Evolutionary conservation across 441 rosid species (phyloP).

Genomic region (Bocquillonia castaneifolia): DNA sequence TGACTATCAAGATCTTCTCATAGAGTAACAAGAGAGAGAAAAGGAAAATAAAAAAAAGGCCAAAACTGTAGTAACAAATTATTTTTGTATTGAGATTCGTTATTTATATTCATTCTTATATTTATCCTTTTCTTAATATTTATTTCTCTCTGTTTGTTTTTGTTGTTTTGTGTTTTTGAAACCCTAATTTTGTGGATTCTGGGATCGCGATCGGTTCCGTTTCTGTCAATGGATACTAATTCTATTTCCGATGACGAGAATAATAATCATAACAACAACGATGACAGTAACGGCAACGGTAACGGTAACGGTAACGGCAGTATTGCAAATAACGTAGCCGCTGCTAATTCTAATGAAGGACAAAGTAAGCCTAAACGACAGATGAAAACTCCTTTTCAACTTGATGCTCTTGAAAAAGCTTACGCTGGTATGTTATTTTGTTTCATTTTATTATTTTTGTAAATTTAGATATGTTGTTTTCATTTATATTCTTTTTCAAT

Average conservation of each 20-base stretch:
- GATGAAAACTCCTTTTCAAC: slow-evolving; percentile 97
- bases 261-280: slow-evolving; percentile 32
- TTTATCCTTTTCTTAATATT: slow-evolving; percentile 4
- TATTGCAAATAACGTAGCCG: background rate
- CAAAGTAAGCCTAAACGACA: slow-evolving; percentile 75
- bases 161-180: slow-evolving; percentile 18
- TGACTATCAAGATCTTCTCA: too few species aligned
- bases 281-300: slow-evolving; percentile 7
- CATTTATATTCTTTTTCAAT: background rate
- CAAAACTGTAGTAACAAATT: too few species aligned
- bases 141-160: background rate
- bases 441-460: background rate
- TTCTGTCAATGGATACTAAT: slow-evolving; percentile 45
- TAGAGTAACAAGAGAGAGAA: too few species aligned
- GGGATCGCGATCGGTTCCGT: slow-evolving; percentile 5
- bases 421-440: slow-evolving; percentile 55
- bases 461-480: background rate
- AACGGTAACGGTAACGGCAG: background rate
- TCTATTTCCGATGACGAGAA: slow-evolving; percentile 55
- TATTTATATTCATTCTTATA: too few species aligned
- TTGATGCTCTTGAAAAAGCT: slow-evolving; percentile 77
- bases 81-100: too few species aligned
- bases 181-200: slow-evolving; percentile 38
- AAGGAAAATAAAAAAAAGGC: too few species aligned
- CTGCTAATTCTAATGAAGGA: slow-evolving; percentile 43